Evolutionary conservation across 371 early-diverging fungal genomes (phyloP).

Genomic region (Mortierella sp.): DNA sequence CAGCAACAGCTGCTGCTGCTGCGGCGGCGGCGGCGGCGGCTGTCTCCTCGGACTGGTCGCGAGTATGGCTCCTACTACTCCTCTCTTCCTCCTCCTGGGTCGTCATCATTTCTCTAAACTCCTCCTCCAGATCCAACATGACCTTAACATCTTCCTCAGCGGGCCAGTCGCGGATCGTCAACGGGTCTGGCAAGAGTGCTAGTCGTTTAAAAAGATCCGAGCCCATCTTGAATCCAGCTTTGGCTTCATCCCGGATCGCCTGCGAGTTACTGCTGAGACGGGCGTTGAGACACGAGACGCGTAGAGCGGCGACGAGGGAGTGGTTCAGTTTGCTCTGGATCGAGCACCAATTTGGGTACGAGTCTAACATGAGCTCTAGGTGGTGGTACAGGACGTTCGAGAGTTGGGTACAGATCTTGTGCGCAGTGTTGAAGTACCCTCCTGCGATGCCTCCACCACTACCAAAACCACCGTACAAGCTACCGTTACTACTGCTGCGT

Average conservation of each 20-base stretch:
- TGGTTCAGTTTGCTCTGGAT: slow-evolving; percentile 52
- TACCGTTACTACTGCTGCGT: neutral
- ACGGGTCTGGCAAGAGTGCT: slow-evolving; percentile 34
- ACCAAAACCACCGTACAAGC: neutral
- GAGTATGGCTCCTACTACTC: slow-evolving; percentile 7
- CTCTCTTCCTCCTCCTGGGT: slow-evolving; percentile 41
- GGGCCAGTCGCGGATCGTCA: slow-evolving; percentile 53
- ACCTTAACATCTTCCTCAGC: slow-evolving; percentile 49
- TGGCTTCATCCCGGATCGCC: slow-evolving; percentile 43
- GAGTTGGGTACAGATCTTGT: slow-evolving; percentile 50
- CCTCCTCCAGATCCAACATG: slow-evolving; percentile 49
- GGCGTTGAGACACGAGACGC: slow-evolving; percentile 49
- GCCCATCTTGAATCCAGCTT: slow-evolving; percentile 52
- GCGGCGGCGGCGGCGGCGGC: neutral
- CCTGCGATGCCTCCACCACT: neutral
- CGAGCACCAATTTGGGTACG: slow-evolving; percentile 48
- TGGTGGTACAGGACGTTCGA: slow-evolving; percentile 52
- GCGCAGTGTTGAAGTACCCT: slow-evolving; percentile 49
- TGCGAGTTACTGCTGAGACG: slow-evolving; percentile 36
- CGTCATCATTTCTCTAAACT: slow-evolving; percentile 47
- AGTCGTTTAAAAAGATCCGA: slow-evolving; percentile 37
- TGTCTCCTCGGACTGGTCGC: slow-evolving; percentile 19
- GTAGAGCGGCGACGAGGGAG: slow-evolving; percentile 28
- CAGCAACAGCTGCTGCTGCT: neutral
- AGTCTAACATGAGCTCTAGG: slow-evolving; percentile 37